Evolutionary conservation across 2,329 filamentous ascomycete genomes (phyloP).

Genomic region (Didymella segeticola): DNA sequence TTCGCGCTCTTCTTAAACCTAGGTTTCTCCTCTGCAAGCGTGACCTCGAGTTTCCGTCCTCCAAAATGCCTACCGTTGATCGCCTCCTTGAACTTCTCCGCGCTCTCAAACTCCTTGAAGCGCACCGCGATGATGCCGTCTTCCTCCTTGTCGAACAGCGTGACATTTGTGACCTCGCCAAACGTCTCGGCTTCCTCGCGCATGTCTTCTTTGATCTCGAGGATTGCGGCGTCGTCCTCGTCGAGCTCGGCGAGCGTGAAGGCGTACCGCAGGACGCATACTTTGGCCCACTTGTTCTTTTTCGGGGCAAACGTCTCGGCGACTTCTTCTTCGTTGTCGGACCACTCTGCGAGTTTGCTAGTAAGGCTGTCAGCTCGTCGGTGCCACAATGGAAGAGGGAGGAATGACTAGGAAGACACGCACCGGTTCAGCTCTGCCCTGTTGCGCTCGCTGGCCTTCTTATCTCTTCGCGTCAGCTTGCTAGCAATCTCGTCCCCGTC

Average conservation of each 20-base stretch:
- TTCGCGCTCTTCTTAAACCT: conserved; percentile 41
- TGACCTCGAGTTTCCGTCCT: conserved; percentile 22
- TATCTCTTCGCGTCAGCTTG: conserved; percentile 69
- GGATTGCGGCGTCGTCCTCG: conserved; percentile 79
- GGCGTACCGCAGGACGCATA: conserved; percentile 90
- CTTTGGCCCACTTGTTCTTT: conserved; percentile 71
- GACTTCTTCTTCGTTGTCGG: conserved; percentile 74
- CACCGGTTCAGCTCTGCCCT: conserved; percentile 82
- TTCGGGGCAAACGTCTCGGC: conserved; percentile 52
- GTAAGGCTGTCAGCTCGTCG: conserved; percentile 17
- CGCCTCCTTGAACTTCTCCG: conserved; percentile 34
- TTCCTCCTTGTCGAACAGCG: conserved; percentile 84
- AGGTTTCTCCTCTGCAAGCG: conserved; percentile 37
- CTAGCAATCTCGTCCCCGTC: conserved; percentile 60
- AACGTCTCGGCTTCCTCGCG: conserved; percentile 87
- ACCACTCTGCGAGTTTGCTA: conserved; percentile 95
- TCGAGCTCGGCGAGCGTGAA: conserved; percentile 87
- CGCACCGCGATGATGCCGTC: conserved; percentile 86
- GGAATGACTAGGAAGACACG: neutral
- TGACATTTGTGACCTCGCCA: conserved; percentile 87
- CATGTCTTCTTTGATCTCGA: conserved; percentile 95
- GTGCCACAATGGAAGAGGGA: neutral
- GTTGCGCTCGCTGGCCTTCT: conserved; percentile 89
- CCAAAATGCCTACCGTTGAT: conserved; percentile 32
- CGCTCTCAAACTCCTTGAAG: conserved; percentile 75